Evolutionary conservation across 140 eudicot species (phyloP).

Genomic region (Oenanthe javanica): DNA sequence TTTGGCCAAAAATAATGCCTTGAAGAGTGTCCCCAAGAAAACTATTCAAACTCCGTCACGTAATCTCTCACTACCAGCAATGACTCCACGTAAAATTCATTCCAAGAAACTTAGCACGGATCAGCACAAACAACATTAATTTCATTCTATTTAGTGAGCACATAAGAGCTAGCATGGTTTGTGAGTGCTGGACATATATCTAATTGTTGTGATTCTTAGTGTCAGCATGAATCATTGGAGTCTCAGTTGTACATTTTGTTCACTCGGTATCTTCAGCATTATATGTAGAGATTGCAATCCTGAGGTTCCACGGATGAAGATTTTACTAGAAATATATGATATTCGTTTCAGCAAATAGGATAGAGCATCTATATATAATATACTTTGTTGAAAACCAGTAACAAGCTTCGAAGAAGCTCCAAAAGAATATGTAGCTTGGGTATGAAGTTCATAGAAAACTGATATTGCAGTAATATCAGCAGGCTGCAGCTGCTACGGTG

Average conservation of each 20-base stretch:
- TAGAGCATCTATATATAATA: background rate
- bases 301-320: background rate
- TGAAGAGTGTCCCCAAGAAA: slow-evolving; percentile 42
- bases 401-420: background rate
- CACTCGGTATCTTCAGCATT: background rate
- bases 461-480: too few species aligned
- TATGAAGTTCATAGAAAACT: too few species aligned
- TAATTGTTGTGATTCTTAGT: background rate
- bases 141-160: background rate
- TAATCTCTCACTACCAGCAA: slow-evolving; percentile 33
- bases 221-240: too few species aligned
- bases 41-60: slow-evolving; percentile 22
- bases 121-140: slow-evolving; percentile 3
- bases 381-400: too few species aligned
- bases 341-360: background rate
- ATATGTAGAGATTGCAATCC: background rate
- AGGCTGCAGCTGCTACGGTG: too few species aligned
- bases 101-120: slow-evolving; percentile 46
- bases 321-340: background rate
- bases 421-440: background rate
- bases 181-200: background rate
- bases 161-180: background rate
- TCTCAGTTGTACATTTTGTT: background rate
- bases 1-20: slow-evolving; percentile 31
- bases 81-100: slow-evolving; percentile 32